Evolutionary conservation across 345 rosid genomes (phyloP), one percentile per base, ranked within the genome.

Genomic region (Lepidium aucheri): DNA sequence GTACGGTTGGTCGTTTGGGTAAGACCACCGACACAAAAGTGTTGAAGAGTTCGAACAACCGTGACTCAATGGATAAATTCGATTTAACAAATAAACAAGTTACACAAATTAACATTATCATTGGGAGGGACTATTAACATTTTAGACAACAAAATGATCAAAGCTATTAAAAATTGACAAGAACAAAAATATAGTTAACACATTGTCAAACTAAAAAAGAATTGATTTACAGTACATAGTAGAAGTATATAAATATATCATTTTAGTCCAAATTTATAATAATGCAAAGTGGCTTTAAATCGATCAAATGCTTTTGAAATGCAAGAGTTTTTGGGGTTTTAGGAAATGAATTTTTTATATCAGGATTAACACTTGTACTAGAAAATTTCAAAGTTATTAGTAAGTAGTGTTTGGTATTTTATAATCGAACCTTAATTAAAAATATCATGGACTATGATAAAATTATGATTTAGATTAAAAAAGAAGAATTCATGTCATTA

Each of bases 11-110:
- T 53, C 12, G 68, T 60, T 24, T 24, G 26, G 26, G 26, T 24
- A 24, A 24, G 26, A 24, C 26, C 26, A 24, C 26, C 74, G 74
- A 62, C 68, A 62, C 3, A 42, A 22, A 20, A 42, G 54, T 53
- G 74, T 69, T 60, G 62, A 24, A 52, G 55, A 43, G 41, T 44
- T 61, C 15, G 47, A 61, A 61, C 74, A 22, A 70, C 74, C 74
- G 14, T 69, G 22, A 53, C 62, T 28, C 7, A 52, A 9, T 20
- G 46, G 39, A 60, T 52, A n/a, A 10, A 18, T 13, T 53, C 9
- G 34, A 33, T 42, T 26, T 26, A 4, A 26, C 4, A 26, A 4
- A 8, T 7, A 6, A 53, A 52, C 9, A 32, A 53, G 3, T 33
- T 34, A 33, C 24, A 33, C 11, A 6, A 33, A 6, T 15, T 30